A percentile compares a stretch with the other conserved stretches of the same genome.
phyloP scores from a whole-genome alignment of 2,329 filamentous ascomycete genomes.

The Alternaria solani region DNA sequence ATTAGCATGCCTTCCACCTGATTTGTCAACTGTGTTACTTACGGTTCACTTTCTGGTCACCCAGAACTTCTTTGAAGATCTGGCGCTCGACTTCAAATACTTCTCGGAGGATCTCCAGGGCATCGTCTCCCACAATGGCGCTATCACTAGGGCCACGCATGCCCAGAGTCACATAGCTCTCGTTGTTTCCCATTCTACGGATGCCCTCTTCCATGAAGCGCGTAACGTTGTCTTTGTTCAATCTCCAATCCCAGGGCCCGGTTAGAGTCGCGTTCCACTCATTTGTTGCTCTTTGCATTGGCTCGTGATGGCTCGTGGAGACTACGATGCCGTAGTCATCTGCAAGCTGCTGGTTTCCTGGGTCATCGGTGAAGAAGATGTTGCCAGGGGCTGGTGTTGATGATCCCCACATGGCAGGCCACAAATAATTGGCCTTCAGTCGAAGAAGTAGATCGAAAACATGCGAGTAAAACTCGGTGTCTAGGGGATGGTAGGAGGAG shows the following conservation, averaged over 20 bases:
- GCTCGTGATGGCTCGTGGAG: slow-evolving; percentile 75
- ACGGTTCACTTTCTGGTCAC: slow-evolving; percentile 22
- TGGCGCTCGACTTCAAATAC: slow-evolving; percentile 24
- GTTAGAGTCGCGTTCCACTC: slow-evolving; percentile 25
- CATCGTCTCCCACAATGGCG: slow-evolving; percentile 46
- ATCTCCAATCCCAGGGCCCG: slow-evolving; percentile 40
- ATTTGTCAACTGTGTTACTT: background rate
- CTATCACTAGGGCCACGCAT: slow-evolving; percentile 75
- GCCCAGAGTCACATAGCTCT: slow-evolving; percentile 68
- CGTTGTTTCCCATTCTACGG: slow-evolving; percentile 64
- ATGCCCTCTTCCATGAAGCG: slow-evolving; percentile 38
- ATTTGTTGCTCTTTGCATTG: slow-evolving; percentile 66
- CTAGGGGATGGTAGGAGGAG: slow-evolving; percentile 58
- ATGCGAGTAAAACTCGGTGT: slow-evolving; percentile 69
- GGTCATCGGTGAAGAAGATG: slow-evolving; percentile 74
- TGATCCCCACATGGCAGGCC: slow-evolving; percentile 70
- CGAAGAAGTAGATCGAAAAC: slow-evolving; percentile 75
- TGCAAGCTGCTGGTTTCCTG: slow-evolving; percentile 69
- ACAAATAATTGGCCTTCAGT: slow-evolving; percentile 75
- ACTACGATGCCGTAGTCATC: slow-evolving; percentile 76
- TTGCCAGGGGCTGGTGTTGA: slow-evolving; percentile 47
- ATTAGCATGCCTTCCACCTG: slow-evolving; percentile 65
- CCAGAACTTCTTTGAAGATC: slow-evolving; percentile 20
- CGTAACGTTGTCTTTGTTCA: slow-evolving; percentile 34
- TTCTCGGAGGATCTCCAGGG: slow-evolving; percentile 21